These are phyloP conservation scores for Mucor velutinosus DNA, from an alignment of 371 early-diverging fungal species.

Conservation along the genomic window DNA sequence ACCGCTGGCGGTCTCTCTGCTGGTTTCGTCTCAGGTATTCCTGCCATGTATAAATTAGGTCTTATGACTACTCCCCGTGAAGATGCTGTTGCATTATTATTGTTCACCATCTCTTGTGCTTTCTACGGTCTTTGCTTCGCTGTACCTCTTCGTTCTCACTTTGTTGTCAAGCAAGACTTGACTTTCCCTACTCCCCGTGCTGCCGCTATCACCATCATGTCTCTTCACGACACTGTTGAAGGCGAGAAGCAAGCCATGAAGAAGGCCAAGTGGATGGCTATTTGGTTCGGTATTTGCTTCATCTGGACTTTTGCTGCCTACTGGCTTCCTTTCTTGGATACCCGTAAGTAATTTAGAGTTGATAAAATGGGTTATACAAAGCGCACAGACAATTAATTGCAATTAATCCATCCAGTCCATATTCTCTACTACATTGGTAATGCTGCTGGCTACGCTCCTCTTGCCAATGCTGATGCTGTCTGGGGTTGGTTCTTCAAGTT, in stretches of 20 bases:
- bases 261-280: conserved; percentile 53
- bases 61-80: conserved; percentile 52
- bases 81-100: conserved; percentile 53
- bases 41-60: conserved; percentile 72
- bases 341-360: conserved; percentile 5
- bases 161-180: conserved; percentile 70
- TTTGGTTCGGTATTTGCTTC: conserved; percentile 51
- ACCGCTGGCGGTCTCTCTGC: conserved; percentile 72
- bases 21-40: conserved; percentile 72
- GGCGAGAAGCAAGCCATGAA: conserved; percentile 45
- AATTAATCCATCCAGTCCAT: conserved; percentile 35
- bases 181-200: conserved; percentile 75
- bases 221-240: conserved; percentile 57
- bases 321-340: conserved; percentile 62
- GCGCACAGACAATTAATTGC: not conserved
- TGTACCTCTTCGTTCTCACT: conserved; percentile 71
- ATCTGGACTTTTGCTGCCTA: conserved; percentile 52
- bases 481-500: conserved; percentile 65
- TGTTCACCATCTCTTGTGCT: conserved; percentile 62
- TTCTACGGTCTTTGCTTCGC: conserved; percentile 79
- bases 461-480: conserved; percentile 53
- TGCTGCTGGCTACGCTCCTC: conserved; percentile 38
- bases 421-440: conserved; percentile 62
- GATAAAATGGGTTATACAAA: not conserved
- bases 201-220: conserved; percentile 68